Base-by-base conservation (phyloP, 768 basidiomycete species). In the Suillus brevipes region DNA sequence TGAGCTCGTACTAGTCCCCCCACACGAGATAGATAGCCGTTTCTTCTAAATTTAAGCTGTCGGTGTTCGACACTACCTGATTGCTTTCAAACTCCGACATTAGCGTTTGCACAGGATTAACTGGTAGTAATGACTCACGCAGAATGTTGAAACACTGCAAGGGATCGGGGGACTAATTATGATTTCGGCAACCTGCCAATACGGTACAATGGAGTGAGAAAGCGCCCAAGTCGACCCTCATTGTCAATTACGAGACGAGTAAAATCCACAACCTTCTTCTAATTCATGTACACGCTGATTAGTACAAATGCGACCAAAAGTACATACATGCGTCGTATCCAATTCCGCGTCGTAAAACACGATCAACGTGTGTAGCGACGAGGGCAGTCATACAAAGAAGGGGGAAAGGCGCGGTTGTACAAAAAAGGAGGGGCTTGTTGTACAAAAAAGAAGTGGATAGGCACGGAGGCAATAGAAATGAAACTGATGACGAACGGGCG, bases 301-400 rank as follows among this genome's bases (percentile, higher is more conserved):
- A 34, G 53, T 55, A 34, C 53, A 55, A 34, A 55, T 20, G 53
- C 53, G 10, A 34, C 53, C 53, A 55, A 55, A 28, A 55, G 53
- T 55, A 55, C 53, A 55, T 55, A 55, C 31, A 55, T 55, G 53
- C 53, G 31, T 34, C 53, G 53, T 55, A 55, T 55, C 18, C 31
- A n/a, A 20, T 55, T 55, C 18, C 53, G 10, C 12, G 53, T 55
- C 53, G 34, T 55, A 13, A 13, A 55, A 55, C 31, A 55, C 53
- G 53, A 55, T 55, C 53, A 1, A 55, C 53, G 31, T 55, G 52
- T 31, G 9, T 34, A 53, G 31, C 9, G 31, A 34, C 18, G 31
- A n/a, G 20, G 31, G 53, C 31, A 55, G 31, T 55, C 53, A 10
- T 55, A 55, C 53, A 55, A 13, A 34, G 50, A 23, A 9, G 28